These are phyloP conservation scores for Suillus placidus DNA, from an alignment of 768 basidiomycete species.

Conservation along the genomic window DNA sequence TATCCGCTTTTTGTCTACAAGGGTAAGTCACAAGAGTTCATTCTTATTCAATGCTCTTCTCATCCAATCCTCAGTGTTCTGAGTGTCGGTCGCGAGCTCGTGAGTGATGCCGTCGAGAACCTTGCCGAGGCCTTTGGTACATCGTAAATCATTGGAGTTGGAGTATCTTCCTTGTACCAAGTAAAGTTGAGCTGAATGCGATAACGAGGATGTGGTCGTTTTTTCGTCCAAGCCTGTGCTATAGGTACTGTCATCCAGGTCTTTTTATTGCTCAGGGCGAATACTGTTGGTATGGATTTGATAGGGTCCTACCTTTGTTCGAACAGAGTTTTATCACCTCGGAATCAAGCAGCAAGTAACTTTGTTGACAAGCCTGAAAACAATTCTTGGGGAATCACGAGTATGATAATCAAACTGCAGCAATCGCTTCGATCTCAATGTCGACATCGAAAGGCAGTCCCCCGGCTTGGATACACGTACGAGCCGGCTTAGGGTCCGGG, in stretches of 20 bases:
- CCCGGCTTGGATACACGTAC: conserved; percentile 76
- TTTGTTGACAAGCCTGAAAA: background rate
- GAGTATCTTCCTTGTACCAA: background rate
- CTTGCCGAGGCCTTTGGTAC: conserved; percentile 37
- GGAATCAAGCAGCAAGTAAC: background rate
- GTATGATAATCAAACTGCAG: conserved; percentile 32
- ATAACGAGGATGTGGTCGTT: background rate
- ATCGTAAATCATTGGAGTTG: conserved; percentile 3
- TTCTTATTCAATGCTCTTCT: conserved; percentile 6
- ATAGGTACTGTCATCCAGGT: background rate
- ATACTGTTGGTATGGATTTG: background rate
- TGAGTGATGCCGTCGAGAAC: conserved; percentile 40
- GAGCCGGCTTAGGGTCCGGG: conserved; percentile 65
- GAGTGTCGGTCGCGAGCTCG: conserved; percentile 39
- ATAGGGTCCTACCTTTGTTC: background rate
- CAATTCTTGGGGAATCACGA: background rate
- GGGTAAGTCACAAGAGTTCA: conserved; percentile 22
- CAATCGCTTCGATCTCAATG: conserved; percentile 74
- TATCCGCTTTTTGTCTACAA: conserved; percentile 11
- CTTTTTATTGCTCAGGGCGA: background rate
- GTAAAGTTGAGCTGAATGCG: background rate
- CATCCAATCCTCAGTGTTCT: conserved; percentile 36
- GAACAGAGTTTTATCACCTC: background rate
- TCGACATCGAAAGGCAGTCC: conserved; percentile 70
- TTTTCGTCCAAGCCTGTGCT: background rate